Percentiles rank a stretch among this genome's conserved stretches.
phyloP scores from a whole-genome alignment of 2,329 filamentous ascomycete genomes.

The Neospermospora avenae region DNA sequence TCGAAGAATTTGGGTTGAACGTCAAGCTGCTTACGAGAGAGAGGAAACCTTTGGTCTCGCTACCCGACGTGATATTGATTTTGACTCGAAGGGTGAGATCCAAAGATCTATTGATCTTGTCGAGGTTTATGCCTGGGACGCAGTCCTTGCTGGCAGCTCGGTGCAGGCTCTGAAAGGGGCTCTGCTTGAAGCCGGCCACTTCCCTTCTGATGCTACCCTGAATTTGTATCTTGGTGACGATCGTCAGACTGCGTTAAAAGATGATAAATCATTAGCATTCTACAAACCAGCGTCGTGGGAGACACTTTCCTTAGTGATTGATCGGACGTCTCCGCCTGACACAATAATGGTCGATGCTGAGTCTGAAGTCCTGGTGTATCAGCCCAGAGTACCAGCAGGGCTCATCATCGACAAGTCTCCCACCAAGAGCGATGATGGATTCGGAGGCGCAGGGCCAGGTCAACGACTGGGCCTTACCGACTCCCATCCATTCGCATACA shows the following conservation, averaged over 20 bases:
- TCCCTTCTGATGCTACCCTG: slow-evolving; percentile 16
- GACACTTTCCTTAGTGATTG: neutral
- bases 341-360: neutral
- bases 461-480: neutral
- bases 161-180: slow-evolving; percentile 14
- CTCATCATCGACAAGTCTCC: neutral
- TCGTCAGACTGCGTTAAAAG: neutral
- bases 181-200: slow-evolving; percentile 11
- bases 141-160: neutral
- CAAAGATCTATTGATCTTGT: neutral
- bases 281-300: slow-evolving; percentile 1
- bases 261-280: neutral
- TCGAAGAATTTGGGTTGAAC: neutral
- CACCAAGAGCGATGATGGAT: neutral
- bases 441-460: neutral
- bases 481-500: neutral
- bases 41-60: neutral
- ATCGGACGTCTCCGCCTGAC: neutral
- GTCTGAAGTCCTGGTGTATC: neutral
- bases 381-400: neutral
- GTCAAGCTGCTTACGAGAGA: neutral
- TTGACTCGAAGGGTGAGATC: neutral
- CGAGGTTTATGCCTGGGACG: slow-evolving; percentile 16
- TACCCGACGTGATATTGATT: neutral
- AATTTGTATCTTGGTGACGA: slow-evolving; percentile 11